Evolutionary conservation across 192 early-diverging fungal genomes (phyloP).

Genomic region (Entomortierella parvispora): DNA sequence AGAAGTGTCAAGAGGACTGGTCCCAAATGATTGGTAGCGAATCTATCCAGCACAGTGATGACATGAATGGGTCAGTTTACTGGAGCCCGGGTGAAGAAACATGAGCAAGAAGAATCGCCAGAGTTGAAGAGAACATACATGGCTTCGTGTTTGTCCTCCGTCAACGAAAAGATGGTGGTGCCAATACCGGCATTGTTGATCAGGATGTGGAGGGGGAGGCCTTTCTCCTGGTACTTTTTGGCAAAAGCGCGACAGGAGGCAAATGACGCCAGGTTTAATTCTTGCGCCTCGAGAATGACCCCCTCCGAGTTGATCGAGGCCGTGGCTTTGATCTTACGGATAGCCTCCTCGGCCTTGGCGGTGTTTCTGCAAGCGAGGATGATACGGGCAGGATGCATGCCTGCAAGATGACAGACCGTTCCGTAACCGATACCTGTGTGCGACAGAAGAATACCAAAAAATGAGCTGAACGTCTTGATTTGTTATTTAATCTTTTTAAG

Average conservation of each 20-base stretch:
- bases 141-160: conserved; percentile 21
- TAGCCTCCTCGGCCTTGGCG: conserved; percentile 23
- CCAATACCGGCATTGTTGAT: conserved; percentile 70
- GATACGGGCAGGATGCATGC: conserved; percentile 20
- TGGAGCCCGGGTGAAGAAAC: too few relatives aligned
- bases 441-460: background rate
- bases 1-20: conserved; percentile 21
- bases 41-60: too few relatives aligned
- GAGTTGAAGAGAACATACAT: conserved; percentile 14
- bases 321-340: too few relatives aligned
- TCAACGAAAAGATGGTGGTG: background rate
- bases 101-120: too few relatives aligned
- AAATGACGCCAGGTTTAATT: conserved; percentile 42
- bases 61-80: too few relatives aligned
- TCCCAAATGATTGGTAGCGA: conserved; percentile 37
- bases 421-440: conserved; percentile 30
- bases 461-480: background rate
- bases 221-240: conserved; percentile 38
- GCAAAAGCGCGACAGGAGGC: conserved; percentile 52
- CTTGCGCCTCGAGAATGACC: conserved; percentile 30
- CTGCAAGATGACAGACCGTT: conserved; percentile 28
- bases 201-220: conserved; percentile 57
- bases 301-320: background rate
- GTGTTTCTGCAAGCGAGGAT: conserved; percentile 37
- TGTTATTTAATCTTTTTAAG: background rate